phyloP scores from a whole-genome alignment of 2,329 filamentous ascomycete species.

The Monilinia laxa region DNA sequence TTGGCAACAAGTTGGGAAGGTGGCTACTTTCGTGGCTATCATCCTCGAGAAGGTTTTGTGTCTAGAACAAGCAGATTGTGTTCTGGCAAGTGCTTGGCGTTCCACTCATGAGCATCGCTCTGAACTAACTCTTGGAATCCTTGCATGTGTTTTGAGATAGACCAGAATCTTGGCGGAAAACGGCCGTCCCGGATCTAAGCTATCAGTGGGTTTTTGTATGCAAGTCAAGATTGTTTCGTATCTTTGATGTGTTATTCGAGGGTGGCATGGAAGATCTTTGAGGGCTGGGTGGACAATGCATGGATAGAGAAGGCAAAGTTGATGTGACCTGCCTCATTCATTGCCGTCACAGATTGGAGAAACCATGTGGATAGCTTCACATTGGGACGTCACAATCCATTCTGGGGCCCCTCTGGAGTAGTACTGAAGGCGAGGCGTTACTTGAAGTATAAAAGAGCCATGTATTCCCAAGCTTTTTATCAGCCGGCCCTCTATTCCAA shows the following conservation, averaged over 20 bases:
- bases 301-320: neutral
- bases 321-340: conserved; percentile 23
- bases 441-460: conserved; percentile 9
- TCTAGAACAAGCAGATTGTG: conserved; percentile 16
- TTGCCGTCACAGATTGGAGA: neutral
- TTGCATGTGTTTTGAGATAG: neutral
- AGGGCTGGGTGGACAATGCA: neutral
- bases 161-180: conserved; percentile 8
- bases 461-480: conserved; percentile 6
- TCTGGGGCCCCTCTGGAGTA: neutral
- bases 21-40: conserved; percentile 8
- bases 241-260: conserved; percentile 17
- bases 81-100: conserved; percentile 19
- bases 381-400: neutral
- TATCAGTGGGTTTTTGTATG: conserved; percentile 10
- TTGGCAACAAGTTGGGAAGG: conserved; percentile 16
- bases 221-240: conserved; percentile 1
- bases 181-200: conserved; percentile 12
- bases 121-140: neutral
- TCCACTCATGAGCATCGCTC: conserved; percentile 18
- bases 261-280: neutral
- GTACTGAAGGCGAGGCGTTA: neutral
- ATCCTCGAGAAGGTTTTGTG: neutral
- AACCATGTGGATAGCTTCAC: conserved; percentile 5
- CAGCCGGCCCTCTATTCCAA: neutral